phyloP scores from a whole-genome alignment of 768 basidiomycete genomes.

The Auriscalpium vulgare region DNA sequence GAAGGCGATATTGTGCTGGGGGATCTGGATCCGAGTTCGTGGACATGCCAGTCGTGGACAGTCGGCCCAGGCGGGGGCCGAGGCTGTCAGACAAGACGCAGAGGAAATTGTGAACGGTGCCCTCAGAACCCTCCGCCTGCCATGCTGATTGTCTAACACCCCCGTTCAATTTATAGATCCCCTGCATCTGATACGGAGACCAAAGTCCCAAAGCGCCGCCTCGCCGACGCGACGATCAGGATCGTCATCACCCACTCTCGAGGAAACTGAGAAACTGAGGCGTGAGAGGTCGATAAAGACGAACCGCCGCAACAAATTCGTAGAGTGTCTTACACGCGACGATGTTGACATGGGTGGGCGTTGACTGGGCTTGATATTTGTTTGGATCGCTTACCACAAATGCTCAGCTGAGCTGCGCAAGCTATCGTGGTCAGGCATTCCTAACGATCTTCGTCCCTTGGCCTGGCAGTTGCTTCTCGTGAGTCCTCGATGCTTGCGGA shows the following conservation, averaged over 20 bases:
- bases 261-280: conserved; percentile 39
- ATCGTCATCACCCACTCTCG: conserved; percentile 8
- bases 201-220: background rate
- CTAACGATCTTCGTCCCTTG: conserved; percentile 77
- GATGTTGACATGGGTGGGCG: conserved; percentile 76
- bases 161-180: conserved; percentile 6
- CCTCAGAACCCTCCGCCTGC: background rate
- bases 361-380: background rate
- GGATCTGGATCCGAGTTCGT: conserved; percentile 10
- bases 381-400: background rate
- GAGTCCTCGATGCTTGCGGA: conserved; percentile 23
- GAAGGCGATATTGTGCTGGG: conserved; percentile 7
- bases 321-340: conserved; percentile 65
- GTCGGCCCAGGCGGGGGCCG: background rate
- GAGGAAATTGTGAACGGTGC: conserved; percentile 14
- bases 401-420: conserved; percentile 72
- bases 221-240: conserved; percentile 1
- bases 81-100: conserved; percentile 13
- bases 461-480: conserved; percentile 94
- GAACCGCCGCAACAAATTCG: conserved; percentile 73
- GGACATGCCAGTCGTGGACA: conserved; percentile 8
- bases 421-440: conserved; percentile 93
- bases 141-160: background rate
- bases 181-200: conserved; percentile 8
- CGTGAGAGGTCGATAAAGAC: conserved; percentile 73